Evolutionary conservation across 2,329 filamentous ascomycete species (phyloP).

Genomic region (Talaromyces sp.): DNA sequence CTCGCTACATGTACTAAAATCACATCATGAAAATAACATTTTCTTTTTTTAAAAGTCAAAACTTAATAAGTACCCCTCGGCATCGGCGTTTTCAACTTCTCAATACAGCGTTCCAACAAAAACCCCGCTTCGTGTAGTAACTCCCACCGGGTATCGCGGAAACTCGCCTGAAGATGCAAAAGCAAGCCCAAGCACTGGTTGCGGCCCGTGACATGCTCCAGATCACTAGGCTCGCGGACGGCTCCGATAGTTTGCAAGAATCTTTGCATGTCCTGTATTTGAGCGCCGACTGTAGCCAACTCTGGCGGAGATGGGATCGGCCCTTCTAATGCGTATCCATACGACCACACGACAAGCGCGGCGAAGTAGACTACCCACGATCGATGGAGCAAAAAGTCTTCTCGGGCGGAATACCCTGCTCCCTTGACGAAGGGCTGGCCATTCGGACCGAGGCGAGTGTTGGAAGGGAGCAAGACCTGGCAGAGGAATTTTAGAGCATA

Average conservation of each 20-base stretch:
- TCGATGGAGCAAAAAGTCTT: constrained; percentile 84
- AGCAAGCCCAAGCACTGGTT: constrained; percentile 80
- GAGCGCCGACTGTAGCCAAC: constrained; percentile 60
- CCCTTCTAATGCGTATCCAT: constrained; percentile 86
- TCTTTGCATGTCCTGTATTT: constrained; percentile 70
- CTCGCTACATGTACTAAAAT: neutral
- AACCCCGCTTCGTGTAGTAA: constrained; percentile 81
- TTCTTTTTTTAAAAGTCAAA: neutral
- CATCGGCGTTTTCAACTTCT: constrained; percentile 42
- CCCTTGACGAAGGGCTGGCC: constrained; percentile 25
- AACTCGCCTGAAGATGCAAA: constrained; percentile 75
- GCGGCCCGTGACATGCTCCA: constrained; percentile 67
- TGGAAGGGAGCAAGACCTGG: constrained; percentile 68
- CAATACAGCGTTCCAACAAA: constrained; percentile 75
- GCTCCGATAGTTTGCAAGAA: constrained; percentile 71
- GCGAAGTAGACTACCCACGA: constrained; percentile 97
- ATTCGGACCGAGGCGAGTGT: constrained; percentile 1
- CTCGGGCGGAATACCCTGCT: constrained; percentile 69
- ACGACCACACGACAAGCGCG: constrained; percentile 88
- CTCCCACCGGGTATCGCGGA: constrained; percentile 83
- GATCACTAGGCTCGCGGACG: constrained; percentile 69
- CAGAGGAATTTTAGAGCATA: constrained; percentile 86
- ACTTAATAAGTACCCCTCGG: neutral
- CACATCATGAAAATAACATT: neutral
- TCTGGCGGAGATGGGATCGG: constrained; percentile 52